Evolutionary conservation across 257 asterid species (phyloP).

Genomic region (Solanum stenotomum): DNA sequence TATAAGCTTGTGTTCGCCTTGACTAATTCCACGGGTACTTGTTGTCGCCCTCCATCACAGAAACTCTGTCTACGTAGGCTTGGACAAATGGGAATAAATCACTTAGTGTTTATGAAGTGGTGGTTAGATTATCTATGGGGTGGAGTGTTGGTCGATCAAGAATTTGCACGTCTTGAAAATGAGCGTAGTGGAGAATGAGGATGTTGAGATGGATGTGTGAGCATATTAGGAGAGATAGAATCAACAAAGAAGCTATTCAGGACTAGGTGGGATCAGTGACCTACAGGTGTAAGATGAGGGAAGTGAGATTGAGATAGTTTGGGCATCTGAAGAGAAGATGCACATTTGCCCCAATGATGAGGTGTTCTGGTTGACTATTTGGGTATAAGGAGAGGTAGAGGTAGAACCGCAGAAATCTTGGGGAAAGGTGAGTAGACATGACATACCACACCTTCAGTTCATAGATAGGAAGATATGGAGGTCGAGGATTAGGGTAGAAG

Average conservation of each 20-base stretch:
- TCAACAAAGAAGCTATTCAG: neutral
- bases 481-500: neutral
- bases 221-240: neutral
- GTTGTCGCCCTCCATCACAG: neutral
- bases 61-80: neutral
- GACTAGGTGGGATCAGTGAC: neutral
- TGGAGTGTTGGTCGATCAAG: neutral
- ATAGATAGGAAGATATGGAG: neutral
- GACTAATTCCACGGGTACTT: neutral
- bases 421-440: neutral
- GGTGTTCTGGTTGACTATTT: neutral
- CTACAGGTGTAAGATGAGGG: neutral
- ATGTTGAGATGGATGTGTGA: neutral
- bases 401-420: neutral
- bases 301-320: neutral
- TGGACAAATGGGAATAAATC: neutral
- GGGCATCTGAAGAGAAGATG: neutral
- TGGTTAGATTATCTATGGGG: neutral
- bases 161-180: neutral
- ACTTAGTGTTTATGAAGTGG: neutral
- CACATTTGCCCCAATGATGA: neutral
- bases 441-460: neutral
- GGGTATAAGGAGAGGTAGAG: neutral
- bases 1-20: neutral
- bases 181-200: neutral